Percentiles rank a stretch among this genome's conserved stretches.
Evolutionary conservation across 768 basidiomycete species (phyloP).

Genomic region (Leccinum subgranulosum): DNA sequence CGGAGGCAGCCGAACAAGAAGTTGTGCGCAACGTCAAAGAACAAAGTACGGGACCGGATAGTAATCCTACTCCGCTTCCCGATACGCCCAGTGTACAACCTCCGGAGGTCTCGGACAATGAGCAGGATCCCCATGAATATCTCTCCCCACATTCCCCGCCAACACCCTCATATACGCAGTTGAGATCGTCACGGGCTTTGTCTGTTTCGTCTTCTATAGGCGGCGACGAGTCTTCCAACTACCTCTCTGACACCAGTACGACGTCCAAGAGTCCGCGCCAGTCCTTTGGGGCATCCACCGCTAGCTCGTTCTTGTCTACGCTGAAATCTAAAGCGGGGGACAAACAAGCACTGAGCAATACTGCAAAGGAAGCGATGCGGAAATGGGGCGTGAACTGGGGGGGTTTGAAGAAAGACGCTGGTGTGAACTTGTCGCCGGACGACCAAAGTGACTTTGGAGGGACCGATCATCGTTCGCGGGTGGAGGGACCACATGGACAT

Average conservation of each 20-base stretch:
- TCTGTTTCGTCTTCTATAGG: slow-evolving; percentile 34
- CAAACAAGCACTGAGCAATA: slow-evolving; percentile 81
- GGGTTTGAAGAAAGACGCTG: slow-evolving; percentile 58
- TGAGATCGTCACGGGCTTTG: slow-evolving; percentile 34
- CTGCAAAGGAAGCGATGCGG: slow-evolving; percentile 84
- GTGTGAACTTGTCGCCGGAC: slow-evolving; percentile 31
- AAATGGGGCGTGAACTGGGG: slow-evolving; percentile 80
- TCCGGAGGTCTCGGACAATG: slow-evolving; percentile 17
- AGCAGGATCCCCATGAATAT: slow-evolving; percentile 15
- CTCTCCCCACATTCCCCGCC: slow-evolving; percentile 42
- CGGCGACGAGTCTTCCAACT: slow-evolving; percentile 27
- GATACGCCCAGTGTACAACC: slow-evolving; percentile 7
- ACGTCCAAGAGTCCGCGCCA: slow-evolving; percentile 38
- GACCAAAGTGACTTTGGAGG: slow-evolving; percentile 43
- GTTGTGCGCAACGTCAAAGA: slow-evolving; percentile 16
- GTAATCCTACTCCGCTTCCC: slow-evolving; percentile 23
- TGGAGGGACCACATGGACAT: slow-evolving; percentile 41
- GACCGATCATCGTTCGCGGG: slow-evolving; percentile 33
- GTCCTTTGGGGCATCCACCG: slow-evolving; percentile 36
- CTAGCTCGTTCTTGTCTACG: slow-evolving; percentile 68
- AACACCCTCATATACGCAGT: slow-evolving; percentile 31
- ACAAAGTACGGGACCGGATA: slow-evolving; percentile 36
- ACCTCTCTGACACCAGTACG: slow-evolving; percentile 33
- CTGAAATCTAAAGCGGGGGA: slow-evolving; percentile 75
- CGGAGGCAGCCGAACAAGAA: slow-evolving; percentile 25